These are phyloP conservation scores for Cornus florida DNA, from an alignment of 148 eudicot species.

Conservation along the genomic window DNA sequence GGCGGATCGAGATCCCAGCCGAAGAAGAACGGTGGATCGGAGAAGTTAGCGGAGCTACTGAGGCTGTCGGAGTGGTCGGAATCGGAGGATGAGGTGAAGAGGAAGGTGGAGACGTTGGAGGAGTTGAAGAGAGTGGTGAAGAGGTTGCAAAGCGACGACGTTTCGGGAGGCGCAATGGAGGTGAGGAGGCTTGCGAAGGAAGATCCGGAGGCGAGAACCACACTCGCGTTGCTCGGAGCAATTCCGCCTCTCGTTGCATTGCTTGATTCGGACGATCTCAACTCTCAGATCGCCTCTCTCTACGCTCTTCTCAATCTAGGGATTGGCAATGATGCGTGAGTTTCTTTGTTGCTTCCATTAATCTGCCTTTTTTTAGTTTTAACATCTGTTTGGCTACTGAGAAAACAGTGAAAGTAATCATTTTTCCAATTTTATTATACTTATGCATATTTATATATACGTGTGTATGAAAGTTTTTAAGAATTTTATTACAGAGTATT, in stretches of 20 bases:
- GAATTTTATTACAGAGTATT: too few relatives aligned
- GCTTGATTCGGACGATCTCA: slow-evolving; percentile 37
- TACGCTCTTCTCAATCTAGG: slow-evolving; percentile 89
- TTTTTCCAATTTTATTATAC: not conserved
- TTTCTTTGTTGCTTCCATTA: slow-evolving; percentile 7
- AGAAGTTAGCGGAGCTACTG: slow-evolving; percentile 61
- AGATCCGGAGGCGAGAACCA: slow-evolving; percentile 55
- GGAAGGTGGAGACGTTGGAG: slow-evolving; percentile 56
- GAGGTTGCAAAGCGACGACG: slow-evolving; percentile 36
- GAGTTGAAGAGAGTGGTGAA: slow-evolving; percentile 58
- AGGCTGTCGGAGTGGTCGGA: slow-evolving; percentile 43
- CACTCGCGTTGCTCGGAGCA: slow-evolving; percentile 78
- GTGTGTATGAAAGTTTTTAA: too few relatives aligned
- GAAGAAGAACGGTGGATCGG: slow-evolving; percentile 26
- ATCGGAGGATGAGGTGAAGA: slow-evolving; percentile 28
- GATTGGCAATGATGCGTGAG: slow-evolving; percentile 79
- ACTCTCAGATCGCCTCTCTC: slow-evolving; percentile 52
- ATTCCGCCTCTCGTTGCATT: slow-evolving; percentile 76
- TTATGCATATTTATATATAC: not conserved
- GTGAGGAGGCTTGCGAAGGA: slow-evolving; percentile 75
- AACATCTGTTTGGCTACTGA: slow-evolving; percentile 16
- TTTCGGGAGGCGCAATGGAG: slow-evolving; percentile 42
- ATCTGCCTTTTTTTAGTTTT: not conserved
- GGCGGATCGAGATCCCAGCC: not conserved
- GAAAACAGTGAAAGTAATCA: not conserved